Evolutionary conservation across 1,139 yeast genomes (phyloP), one percentile per base, ranked within the genome.

Genomic region (Scheffersomyces cryptocercus): DNA sequence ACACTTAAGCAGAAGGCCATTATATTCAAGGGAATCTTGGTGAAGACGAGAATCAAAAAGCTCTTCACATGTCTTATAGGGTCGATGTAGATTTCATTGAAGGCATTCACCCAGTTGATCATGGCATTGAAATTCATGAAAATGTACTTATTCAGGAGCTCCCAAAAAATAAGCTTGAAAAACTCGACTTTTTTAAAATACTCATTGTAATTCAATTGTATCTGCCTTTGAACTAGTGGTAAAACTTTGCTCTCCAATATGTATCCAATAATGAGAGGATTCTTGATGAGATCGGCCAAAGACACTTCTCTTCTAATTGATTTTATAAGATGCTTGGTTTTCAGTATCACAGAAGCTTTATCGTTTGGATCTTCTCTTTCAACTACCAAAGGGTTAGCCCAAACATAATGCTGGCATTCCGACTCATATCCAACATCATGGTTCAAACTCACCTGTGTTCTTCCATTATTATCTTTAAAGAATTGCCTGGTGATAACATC

Each of bases 21-120:
- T 14, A 51, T 26, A 40, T 52, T 52, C 30, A 53, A 41, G 1
- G 66, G 68, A 8, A 63, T 41, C 31, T 43, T 46, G 13, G 55
- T 31, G 20, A 42, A 38, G 3, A 60, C 36, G 30, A 54, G 41
- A 5, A 53, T 28, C 3, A 44, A 13, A 29, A 53, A 43, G 29
- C 41, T 39, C 30, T 42, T 45, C 3, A 50, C 37, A 36, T 41
- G 43, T 37, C 30, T 48, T 16, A 42, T 42, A 40, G 53, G 52
- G 34, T 28, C 35, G 24, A 42, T 37, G 35, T 37, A 50, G 15
- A 20, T 40, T 40, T 31, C 35, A 9, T 39, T 42, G 26, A 46
- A 10, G 34, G 24, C 37, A 14, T 28, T 29, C 4, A 39, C 14
- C 15, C 44, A 31, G 6, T 37, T 41, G 9, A 33, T 39, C 29